phyloP scores from a whole-genome alignment of 306 rosid genomes.

The Corylus avellana region DNA sequence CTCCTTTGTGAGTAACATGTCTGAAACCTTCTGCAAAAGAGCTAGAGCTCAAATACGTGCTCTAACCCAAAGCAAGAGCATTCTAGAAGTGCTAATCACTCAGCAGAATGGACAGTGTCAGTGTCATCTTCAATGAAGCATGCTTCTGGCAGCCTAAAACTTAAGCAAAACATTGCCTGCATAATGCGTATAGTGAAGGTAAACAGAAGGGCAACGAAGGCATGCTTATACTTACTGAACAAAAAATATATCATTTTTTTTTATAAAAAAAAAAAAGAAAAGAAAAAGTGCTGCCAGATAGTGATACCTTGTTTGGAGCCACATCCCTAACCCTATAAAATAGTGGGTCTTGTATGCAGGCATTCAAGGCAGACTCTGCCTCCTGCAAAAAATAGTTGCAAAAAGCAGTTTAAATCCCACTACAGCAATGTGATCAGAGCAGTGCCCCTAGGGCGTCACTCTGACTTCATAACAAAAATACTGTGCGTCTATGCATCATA shows the following conservation, averaged over 20 bases:
- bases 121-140: slow-evolving; percentile 45
- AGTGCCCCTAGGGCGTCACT: not conserved
- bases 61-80: slow-evolving; percentile 10
- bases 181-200: not conserved
- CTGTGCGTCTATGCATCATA: slow-evolving; percentile 4
- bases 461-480: slow-evolving; percentile 10
- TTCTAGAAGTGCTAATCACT: slow-evolving; percentile 11
- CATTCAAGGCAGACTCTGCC: slow-evolving; percentile 82
- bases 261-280: not conserved
- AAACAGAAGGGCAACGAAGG: not conserved
- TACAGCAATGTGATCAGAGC: slow-evolving; percentile 3
- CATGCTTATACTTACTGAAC: not conserved
- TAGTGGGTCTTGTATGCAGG: slow-evolving; percentile 53
- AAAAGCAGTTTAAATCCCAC: slow-evolving; percentile 9
- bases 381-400: slow-evolving; percentile 45
- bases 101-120: slow-evolving; percentile 16
- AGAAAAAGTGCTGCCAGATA: not conserved
- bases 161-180: slow-evolving; percentile 92
- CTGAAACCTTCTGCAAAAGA: not conserved
- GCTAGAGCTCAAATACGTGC: not conserved
- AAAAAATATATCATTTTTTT: not conserved
- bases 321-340: slow-evolving; percentile 92
- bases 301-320: slow-evolving; percentile 90
- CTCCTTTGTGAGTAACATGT: not conserved
- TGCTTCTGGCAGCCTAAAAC: slow-evolving; percentile 62